A percentile compares a stretch with the other conserved stretches of the same genome.
These are phyloP conservation scores for Sporothrix brasiliensis DNA, from an alignment of 2,329 filamentous ascomycete species.

Conservation along the genomic window DNA sequence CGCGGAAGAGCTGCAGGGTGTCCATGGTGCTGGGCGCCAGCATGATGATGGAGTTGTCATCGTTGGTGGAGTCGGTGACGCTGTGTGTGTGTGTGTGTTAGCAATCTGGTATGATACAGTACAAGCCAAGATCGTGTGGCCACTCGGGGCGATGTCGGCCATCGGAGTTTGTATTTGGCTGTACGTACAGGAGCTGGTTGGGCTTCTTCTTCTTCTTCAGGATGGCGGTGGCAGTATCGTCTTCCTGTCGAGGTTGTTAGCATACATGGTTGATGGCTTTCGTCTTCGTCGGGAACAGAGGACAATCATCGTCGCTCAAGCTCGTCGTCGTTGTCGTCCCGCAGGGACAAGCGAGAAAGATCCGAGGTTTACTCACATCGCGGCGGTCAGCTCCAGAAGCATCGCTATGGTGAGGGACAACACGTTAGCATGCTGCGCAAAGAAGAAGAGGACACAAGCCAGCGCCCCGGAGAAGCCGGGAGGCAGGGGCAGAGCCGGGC, in stretches of 20 bases:
- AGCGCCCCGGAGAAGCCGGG: neutral
- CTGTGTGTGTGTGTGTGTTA: conserved; percentile 49
- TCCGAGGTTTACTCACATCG: conserved; percentile 62
- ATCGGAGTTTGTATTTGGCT: neutral
- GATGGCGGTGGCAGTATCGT: conserved; percentile 93
- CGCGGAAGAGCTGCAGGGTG: conserved; percentile 94
- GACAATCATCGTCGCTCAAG: neutral
- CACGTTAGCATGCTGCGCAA: conserved; percentile 44
- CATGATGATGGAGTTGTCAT: conserved; percentile 99
- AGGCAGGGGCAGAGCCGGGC: neutral
- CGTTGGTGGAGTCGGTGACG: conserved; percentile 96
- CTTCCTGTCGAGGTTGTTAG: conserved; percentile 59
- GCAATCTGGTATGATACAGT: neutral
- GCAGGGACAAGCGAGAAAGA: neutral
- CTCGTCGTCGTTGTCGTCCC: neutral
- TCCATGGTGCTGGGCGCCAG: conserved; percentile 99
- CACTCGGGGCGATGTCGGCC: neutral
- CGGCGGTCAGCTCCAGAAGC: conserved; percentile 85
- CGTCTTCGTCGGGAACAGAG: neutral
- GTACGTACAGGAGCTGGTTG: conserved; percentile 86
- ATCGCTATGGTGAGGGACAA: conserved; percentile 62
- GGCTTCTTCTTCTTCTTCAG: conserved; percentile 99
- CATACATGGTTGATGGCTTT: neutral
- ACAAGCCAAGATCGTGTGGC: neutral
- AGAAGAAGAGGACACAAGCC: conserved; percentile 11